Conservation (phyloP, 805 yeast genomes). For the Saccharomycopsis microspora region DNA sequence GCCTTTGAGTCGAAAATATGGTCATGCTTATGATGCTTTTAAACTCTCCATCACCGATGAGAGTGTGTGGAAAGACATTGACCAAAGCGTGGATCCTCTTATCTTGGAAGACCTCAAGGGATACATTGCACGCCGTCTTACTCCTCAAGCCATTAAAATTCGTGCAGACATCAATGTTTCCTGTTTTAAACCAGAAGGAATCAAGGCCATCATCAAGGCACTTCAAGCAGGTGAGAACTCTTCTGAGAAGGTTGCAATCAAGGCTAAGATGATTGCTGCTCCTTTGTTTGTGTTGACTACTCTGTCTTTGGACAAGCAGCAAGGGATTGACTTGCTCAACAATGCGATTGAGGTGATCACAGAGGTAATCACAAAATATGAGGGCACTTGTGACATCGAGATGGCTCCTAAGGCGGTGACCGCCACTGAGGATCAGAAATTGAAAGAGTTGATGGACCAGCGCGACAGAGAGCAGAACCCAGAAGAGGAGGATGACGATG, state of each 20-base stretch:
- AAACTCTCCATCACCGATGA: conserved; percentile 88
- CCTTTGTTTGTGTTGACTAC: conserved; percentile 92
- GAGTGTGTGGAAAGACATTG: conserved; percentile 70
- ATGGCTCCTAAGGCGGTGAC: conserved; percentile 99
- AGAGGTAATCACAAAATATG: conserved; percentile 55
- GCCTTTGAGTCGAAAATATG: conserved; percentile 92
- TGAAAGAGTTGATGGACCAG: conserved; percentile 89
- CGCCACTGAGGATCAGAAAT: conserved; percentile 91
- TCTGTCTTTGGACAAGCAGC: conserved; percentile 82
- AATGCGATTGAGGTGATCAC: conserved; percentile 70
- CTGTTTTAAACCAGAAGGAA: conserved; percentile 94
- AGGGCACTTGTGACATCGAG: conserved; percentile 83
- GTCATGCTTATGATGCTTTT: conserved; percentile 97
- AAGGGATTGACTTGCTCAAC: conserved; percentile 72
- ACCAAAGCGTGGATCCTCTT: conserved; percentile 43
- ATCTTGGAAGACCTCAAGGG: conserved; percentile 74
- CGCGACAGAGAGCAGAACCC: conserved; percentile 83
- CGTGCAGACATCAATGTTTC: conserved; percentile 99
- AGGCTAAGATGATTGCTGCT: conserved; percentile 93
- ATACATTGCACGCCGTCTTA: conserved; percentile 85
- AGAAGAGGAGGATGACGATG: conserved; percentile 65
- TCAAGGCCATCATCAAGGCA: conserved; percentile 90
- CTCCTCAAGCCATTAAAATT: conserved; percentile 96
- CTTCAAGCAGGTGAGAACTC: conserved; percentile 78
- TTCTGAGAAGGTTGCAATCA: conserved; percentile 78